Conservation (phyloP, 176 grass and related monocot species). For the Coix lacrymajobi region DNA sequence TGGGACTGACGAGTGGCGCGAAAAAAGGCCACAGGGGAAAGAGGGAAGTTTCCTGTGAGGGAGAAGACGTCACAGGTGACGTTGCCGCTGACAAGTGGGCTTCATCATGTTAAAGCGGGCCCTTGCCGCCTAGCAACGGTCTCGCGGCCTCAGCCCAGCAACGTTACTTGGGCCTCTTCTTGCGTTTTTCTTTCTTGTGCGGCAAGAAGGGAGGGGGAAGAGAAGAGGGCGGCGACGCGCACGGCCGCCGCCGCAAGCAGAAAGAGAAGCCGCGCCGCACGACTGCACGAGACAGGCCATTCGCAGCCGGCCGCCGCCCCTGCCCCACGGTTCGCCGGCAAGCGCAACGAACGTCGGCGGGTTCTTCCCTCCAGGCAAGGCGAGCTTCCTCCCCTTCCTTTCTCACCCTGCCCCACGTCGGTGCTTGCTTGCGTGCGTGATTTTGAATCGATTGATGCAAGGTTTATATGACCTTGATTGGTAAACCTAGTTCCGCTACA, state of each 20-base stretch:
- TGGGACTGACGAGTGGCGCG: background rate
- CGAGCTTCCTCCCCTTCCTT: background rate
- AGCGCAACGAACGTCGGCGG: background rate
- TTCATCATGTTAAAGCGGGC: background rate
- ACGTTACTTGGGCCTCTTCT: too few species aligned
- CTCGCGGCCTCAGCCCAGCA: background rate
- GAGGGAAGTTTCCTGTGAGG: background rate
- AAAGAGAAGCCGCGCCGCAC: background rate
- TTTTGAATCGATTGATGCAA: background rate
- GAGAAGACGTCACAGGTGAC: background rate
- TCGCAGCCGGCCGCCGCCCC: background rate
- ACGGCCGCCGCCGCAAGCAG: conserved; percentile 1
- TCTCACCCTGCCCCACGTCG: background rate
- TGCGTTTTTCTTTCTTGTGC: conserved; percentile 28
- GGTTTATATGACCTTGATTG: background rate
- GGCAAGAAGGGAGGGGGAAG: background rate
- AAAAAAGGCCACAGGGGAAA: background rate
- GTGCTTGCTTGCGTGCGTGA: background rate
- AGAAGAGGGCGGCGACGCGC: background rate
- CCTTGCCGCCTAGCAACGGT: background rate
- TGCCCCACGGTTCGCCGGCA: background rate
- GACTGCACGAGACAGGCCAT: background rate
- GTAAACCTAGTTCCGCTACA: background rate
- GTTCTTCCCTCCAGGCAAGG: background rate
- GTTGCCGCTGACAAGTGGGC: background rate